Percentiles rank a stretch among this genome's conserved stretches.
phyloP scores from a whole-genome alignment of 2,329 filamentous ascomycete genomes.

The Cladophialophora carrionii region DNA sequence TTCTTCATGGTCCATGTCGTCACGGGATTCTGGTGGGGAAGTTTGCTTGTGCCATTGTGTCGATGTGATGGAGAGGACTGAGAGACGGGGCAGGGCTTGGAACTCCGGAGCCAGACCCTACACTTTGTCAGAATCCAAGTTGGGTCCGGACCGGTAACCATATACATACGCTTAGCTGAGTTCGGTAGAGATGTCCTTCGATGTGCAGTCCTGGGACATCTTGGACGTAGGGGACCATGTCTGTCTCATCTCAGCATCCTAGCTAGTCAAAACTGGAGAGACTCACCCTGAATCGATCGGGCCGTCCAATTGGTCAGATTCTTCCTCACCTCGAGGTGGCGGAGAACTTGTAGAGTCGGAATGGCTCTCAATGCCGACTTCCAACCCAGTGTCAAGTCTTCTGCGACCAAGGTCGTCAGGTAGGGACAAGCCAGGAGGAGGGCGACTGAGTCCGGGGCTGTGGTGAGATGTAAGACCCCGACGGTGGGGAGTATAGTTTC shows the following conservation, averaged over 20 bases:
- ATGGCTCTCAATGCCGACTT: background rate
- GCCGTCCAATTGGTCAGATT: background rate
- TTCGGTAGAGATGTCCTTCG: background rate
- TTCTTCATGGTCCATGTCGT: background rate
- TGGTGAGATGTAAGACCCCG: background rate
- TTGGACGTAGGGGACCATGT: background rate
- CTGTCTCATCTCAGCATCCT: background rate
- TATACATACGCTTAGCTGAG: background rate
- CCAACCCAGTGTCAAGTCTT: background rate
- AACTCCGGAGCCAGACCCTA: background rate
- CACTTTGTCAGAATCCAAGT: background rate
- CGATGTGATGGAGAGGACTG: background rate
- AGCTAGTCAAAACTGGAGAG: background rate
- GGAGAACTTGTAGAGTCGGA: background rate
- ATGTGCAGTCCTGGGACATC: background rate
- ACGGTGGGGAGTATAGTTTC: background rate
- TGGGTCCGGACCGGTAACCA: too few relatives aligned
- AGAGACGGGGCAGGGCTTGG: background rate
- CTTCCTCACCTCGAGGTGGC: background rate
- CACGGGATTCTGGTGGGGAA: too few relatives aligned
- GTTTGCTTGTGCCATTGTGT: background rate
- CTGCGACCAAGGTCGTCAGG: background rate
- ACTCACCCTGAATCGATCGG: background rate
- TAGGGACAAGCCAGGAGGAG: background rate
- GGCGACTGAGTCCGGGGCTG: background rate